Percentiles rank a stretch among this genome's conserved stretches.
These are phyloP conservation scores for Aspergillus viridinutans DNA, from an alignment of 2,329 filamentous ascomycete genomes.

Conservation along the genomic window DNA sequence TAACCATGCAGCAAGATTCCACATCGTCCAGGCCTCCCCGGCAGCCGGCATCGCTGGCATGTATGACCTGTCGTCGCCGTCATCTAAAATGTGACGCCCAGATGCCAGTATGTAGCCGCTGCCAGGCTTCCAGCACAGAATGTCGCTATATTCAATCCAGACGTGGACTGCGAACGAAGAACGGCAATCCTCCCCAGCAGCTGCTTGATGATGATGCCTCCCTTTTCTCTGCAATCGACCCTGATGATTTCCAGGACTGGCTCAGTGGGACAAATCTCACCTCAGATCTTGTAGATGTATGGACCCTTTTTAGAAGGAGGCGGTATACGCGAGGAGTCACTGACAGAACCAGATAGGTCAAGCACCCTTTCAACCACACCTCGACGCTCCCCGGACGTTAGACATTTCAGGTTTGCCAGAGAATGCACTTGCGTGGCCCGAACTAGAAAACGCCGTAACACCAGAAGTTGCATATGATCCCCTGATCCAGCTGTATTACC, in stretches of 20 bases:
- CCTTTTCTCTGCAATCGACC: constrained; percentile 1
- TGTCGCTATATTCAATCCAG: constrained; percentile 48
- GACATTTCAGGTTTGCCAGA: constrained; percentile 8
- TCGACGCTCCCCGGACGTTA: constrained; percentile 2
- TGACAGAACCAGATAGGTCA: constrained; percentile 8
- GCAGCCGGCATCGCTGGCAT: constrained; percentile 18
- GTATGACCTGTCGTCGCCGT: constrained; percentile 27
- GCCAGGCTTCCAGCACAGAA: constrained; percentile 37
- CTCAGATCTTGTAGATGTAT: constrained; percentile 9
- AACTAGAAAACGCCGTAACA: not conserved
- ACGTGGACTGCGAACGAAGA: constrained; percentile 29
- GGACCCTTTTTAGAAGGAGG: not conserved
- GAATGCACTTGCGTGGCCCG: constrained; percentile 2
- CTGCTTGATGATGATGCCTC: constrained; percentile 8
- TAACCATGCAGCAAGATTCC: constrained; percentile 3
- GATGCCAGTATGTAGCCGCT: constrained; percentile 41
- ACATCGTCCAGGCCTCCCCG: constrained; percentile 1
- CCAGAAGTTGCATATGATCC: constrained; percentile 18
- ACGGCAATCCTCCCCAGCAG: not conserved
- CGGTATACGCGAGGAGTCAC: not conserved
- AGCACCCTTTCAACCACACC: constrained; percentile 7
- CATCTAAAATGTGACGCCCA: constrained; percentile 45
- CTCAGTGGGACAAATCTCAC: constrained; percentile 8
- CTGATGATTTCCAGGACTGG: constrained; percentile 12
- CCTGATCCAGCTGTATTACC: constrained; percentile 47